Evolutionary conservation across 2,329 filamentous ascomycete species (phyloP).

Genomic region (Gaeumannomyces sp.): DNA sequence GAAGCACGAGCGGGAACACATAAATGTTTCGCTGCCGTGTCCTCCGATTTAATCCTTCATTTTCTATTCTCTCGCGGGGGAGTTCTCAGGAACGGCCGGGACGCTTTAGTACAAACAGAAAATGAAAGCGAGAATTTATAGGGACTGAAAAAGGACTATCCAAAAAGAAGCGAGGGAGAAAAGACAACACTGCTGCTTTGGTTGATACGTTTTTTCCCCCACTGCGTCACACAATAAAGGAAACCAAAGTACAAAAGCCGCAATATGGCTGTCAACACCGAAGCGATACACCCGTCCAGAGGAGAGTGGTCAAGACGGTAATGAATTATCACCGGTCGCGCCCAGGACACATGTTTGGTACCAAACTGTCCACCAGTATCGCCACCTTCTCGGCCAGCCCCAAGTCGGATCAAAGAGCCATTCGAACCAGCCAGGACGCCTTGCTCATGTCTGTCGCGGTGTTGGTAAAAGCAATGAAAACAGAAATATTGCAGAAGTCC

Average conservation of each 20-base stretch:
- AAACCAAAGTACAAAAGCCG: background rate
- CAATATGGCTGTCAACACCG: background rate
- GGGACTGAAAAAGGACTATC: background rate
- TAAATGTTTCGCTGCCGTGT: no score
- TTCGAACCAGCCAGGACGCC: background rate
- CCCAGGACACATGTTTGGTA: background rate
- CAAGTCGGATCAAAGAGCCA: no score
- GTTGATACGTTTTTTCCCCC: background rate
- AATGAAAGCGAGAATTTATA: background rate
- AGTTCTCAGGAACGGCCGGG: no score
- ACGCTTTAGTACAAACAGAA: background rate
- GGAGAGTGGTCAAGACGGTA: background rate
- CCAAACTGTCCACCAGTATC: no score
- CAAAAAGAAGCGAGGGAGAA: background rate
- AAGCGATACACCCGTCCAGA: background rate
- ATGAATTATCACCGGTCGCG: background rate
- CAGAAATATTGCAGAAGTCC: background rate
- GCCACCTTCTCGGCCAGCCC: no score
- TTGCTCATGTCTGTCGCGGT: background rate
- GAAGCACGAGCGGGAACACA: no score
- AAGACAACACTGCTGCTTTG: background rate
- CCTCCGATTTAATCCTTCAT: background rate
- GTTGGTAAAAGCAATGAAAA: background rate
- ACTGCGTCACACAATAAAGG: background rate
- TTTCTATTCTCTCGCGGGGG: background rate